Percentiles rank a stretch among this genome's conserved stretches.
Conservation (phyloP, 257 asterid species). For the Misopates orontium region DNA sequence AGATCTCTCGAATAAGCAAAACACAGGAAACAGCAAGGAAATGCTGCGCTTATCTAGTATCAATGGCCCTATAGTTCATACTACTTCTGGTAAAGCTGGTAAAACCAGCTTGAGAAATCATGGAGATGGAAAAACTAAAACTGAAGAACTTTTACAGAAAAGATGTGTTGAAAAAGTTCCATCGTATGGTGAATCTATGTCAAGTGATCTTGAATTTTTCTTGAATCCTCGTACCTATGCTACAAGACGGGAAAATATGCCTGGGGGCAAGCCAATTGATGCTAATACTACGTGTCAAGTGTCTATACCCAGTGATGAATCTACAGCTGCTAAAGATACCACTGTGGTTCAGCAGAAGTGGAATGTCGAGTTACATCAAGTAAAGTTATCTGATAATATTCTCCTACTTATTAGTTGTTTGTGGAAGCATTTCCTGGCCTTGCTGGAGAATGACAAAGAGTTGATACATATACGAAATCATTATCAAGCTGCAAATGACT, state of each 20-base stretch:
- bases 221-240: constrained; percentile 51
- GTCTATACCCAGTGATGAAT: constrained; percentile 32
- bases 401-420: constrained; percentile 39
- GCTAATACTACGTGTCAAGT: constrained; percentile 31
- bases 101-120: constrained; percentile 39
- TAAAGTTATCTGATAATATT: constrained; percentile 50
- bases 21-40: constrained; percentile 46
- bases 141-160: constrained; percentile 37
- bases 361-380: constrained; percentile 44
- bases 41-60: constrained; percentile 37
- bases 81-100: constrained; percentile 39
- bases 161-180: constrained; percentile 42
- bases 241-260: constrained; percentile 40
- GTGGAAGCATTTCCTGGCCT: constrained; percentile 38
- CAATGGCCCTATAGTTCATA: constrained; percentile 30
- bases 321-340: constrained; percentile 39
- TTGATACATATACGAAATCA: constrained; percentile 29
- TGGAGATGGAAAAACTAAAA: constrained; percentile 30
- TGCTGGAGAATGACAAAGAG: constrained; percentile 41
- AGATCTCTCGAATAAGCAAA: constrained; percentile 38
- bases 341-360: constrained; percentile 45
- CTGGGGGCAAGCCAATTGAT: constrained; percentile 38
- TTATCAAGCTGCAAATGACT: constrained; percentile 37
- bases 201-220: constrained; percentile 62
- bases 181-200: constrained; percentile 51